A percentile compares a stretch with the other conserved stretches of the same genome.
These are phyloP conservation scores for Fraxinus quadrangulata DNA, from an alignment of 257 asterid species.

Conservation along the genomic window DNA sequence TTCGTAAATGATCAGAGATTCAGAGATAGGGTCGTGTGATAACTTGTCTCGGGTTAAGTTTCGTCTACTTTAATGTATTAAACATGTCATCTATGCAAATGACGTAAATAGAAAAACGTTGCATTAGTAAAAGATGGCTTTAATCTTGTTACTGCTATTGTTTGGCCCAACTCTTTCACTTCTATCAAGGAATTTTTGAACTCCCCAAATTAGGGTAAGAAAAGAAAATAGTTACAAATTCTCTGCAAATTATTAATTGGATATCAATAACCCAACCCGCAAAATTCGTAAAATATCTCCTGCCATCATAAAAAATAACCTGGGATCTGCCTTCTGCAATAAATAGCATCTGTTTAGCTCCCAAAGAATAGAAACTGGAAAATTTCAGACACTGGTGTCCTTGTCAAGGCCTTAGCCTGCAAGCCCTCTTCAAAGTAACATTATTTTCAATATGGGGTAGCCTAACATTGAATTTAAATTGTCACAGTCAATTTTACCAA, in stretches of 20 bases:
- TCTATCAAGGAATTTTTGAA: too few species aligned
- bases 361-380: slow-evolving; percentile 11
- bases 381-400: not conserved
- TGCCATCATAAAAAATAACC: not conserved
- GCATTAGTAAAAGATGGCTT: not conserved
- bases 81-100: too few species aligned
- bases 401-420: not conserved
- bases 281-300: not conserved
- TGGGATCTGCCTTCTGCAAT: not conserved
- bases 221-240: too few species aligned
- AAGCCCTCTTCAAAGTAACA: not conserved
- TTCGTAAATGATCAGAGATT: not conserved
- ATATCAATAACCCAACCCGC: not conserved
- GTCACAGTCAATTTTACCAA: not conserved
- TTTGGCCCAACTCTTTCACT: too few species aligned
- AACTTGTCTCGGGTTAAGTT: not conserved
- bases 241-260: slow-evolving; percentile 12
- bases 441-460: not conserved
- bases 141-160: too few species aligned
- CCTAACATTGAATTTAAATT: slow-evolving; percentile 6
- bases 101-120: not conserved
- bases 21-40: not conserved
- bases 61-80: not conserved
- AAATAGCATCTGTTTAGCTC: not conserved
- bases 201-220: too few species aligned